A percentile compares a stretch with the other conserved stretches of the same genome.
Conservation (phyloP, 1,284 basidiomycete genomes). For the Ceratobasidium sp. region DNA sequence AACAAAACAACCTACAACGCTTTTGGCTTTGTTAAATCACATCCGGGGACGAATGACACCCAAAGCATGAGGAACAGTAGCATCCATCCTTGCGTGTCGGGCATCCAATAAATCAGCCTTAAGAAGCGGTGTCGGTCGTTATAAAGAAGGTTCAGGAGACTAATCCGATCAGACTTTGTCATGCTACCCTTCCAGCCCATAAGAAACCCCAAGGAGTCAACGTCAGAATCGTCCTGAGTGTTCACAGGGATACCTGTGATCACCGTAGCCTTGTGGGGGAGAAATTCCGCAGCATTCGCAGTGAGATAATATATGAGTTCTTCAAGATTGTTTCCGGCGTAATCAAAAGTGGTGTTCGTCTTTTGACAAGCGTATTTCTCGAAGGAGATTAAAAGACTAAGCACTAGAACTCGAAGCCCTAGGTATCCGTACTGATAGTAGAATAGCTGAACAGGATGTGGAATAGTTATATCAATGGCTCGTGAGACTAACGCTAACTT, state of each 20-base stretch:
- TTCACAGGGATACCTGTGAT: neutral
- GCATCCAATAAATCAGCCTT: neutral
- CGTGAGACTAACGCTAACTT: neutral
- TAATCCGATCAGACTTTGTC: neutral
- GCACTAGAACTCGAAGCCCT: neutral
- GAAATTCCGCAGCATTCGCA: neutral
- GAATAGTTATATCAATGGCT: too few relatives aligned
- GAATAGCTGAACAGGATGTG: neutral
- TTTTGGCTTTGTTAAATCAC: neutral
- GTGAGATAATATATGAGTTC: neutral
- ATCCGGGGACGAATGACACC: neutral
- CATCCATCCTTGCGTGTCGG: neutral
- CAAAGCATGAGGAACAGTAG: neutral
- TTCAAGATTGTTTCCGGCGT: neutral
- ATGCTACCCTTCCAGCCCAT: neutral
- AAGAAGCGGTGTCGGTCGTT: neutral
- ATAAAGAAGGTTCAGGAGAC: neutral
- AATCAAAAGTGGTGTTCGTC: neutral
- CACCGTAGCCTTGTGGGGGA: neutral
- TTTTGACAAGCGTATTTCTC: neutral
- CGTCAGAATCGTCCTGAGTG: neutral
- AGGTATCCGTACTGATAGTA: conserved; percentile 2
- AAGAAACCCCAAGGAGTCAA: neutral
- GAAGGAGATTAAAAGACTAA: neutral
- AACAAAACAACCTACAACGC: neutral